Conservation (phyloP, 1,284 basidiomycete species). For the Fomitopsis palustris region DNA sequence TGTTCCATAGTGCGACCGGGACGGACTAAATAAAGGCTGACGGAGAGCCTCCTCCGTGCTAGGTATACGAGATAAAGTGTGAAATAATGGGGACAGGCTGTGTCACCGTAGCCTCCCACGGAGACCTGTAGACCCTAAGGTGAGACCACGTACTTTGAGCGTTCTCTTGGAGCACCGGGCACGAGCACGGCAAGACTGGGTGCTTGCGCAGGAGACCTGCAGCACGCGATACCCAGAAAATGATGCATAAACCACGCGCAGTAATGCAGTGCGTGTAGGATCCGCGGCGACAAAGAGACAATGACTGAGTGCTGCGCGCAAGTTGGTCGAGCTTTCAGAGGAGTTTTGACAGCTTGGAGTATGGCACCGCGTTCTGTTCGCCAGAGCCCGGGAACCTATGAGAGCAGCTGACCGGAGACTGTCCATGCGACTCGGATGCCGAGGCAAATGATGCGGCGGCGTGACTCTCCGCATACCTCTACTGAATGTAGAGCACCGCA, state of each 20-base stretch:
- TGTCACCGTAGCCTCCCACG: background rate
- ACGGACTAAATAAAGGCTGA: background rate
- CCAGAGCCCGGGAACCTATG: background rate
- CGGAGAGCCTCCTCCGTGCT: background rate
- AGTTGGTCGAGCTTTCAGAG: background rate
- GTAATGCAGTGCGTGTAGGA: background rate
- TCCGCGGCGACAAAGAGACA: background rate
- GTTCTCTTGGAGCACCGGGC: background rate
- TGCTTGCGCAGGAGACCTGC: no score
- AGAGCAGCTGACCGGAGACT: background rate
- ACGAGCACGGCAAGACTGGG: no score
- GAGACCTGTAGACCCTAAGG: background rate
- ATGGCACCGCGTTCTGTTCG: background rate
- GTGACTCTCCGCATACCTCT: background rate
- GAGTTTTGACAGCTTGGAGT: background rate
- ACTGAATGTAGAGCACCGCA: background rate
- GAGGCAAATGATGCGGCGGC: background rate
- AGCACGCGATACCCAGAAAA: no score
- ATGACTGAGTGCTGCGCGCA: background rate
- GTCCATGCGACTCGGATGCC: background rate
- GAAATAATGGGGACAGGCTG: background rate
- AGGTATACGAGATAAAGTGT: background rate
- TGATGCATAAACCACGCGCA: no score
- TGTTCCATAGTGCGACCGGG: background rate
- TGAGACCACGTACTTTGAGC: background rate